Conservation (phyloP, 176 grass and related monocot genomes). For the Hordeum marinum region DNA sequence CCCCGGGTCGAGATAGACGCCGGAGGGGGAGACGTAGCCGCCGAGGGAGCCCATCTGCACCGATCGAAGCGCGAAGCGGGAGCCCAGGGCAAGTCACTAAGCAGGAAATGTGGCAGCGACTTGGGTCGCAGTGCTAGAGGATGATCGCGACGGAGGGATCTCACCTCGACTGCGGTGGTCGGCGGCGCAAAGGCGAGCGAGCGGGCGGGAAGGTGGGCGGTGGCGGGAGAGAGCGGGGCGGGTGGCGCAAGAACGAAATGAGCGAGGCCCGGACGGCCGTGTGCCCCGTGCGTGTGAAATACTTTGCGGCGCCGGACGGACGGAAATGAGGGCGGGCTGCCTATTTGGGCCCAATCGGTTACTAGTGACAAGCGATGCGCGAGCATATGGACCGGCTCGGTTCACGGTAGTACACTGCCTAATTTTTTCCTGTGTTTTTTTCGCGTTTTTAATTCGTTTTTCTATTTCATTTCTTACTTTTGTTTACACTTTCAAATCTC, state of each 20-base stretch:
- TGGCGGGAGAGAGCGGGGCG: not conserved
- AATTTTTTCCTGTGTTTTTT: no score
- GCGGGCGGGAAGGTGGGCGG: not conserved
- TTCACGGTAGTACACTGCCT: no score
- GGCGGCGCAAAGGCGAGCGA: not conserved
- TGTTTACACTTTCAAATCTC: no score
- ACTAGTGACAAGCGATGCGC: no score
- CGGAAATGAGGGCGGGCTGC: not conserved
- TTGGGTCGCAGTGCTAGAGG: not conserved
- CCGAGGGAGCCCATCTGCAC: constrained; percentile 14
- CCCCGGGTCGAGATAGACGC: not conserved
- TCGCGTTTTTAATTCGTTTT: no score
- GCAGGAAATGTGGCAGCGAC: not conserved
- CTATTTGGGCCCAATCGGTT: not conserved
- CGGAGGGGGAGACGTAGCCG: not conserved
- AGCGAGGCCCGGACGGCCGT: not conserved
- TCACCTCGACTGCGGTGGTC: not conserved
- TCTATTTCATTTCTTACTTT: no score
- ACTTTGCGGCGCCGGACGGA: not conserved
- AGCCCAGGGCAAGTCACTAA: not conserved
- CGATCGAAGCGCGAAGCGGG: not conserved
- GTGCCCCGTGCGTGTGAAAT: not conserved
- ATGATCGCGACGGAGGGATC: not conserved
- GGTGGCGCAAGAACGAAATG: not conserved
- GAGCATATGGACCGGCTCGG: no score